Conservation (phyloP, 2,329 filamentous ascomycete species). For the Penicillium sp. region DNA sequence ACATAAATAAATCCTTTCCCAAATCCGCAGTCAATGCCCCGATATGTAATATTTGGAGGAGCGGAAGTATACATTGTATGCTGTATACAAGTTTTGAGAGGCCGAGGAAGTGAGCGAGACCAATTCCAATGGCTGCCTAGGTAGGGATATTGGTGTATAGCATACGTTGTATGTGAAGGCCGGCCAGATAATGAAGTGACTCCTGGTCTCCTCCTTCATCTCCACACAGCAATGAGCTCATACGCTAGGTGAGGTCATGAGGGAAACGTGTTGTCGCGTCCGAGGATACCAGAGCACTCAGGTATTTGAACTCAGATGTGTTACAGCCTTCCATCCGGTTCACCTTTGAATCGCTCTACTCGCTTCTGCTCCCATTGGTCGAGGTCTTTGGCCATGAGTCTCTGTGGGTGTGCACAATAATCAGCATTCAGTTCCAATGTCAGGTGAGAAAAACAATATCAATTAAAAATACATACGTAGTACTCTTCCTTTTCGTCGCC, state of each 20-base stretch:
- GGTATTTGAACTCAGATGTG: conserved; percentile 16
- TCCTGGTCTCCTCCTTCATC: not conserved
- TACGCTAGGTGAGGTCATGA: not conserved
- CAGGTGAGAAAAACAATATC: not conserved
- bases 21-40: not conserved
- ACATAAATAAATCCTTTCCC: not conserved
- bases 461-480: conserved; percentile 35
- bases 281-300: not conserved
- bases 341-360: conserved; percentile 83
- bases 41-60: not conserved
- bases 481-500: conserved; percentile 49
- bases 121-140: not conserved
- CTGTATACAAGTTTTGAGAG: not conserved
- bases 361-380: conserved; percentile 97
- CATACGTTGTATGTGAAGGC: not conserved
- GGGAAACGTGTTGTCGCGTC: not conserved
- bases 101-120: not conserved
- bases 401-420: conserved; percentile 47
- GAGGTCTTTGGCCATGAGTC: conserved; percentile 80
- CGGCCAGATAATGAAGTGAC: not conserved
- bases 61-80: not conserved
- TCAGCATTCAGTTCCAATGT: conserved; percentile 13
- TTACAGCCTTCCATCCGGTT: conserved; percentile 77
- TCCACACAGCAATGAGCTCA: not conserved
- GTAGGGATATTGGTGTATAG: not conserved